phyloP scores from a whole-genome alignment of 164 flowering plant genomes.

The Stephania japonica region DNA sequence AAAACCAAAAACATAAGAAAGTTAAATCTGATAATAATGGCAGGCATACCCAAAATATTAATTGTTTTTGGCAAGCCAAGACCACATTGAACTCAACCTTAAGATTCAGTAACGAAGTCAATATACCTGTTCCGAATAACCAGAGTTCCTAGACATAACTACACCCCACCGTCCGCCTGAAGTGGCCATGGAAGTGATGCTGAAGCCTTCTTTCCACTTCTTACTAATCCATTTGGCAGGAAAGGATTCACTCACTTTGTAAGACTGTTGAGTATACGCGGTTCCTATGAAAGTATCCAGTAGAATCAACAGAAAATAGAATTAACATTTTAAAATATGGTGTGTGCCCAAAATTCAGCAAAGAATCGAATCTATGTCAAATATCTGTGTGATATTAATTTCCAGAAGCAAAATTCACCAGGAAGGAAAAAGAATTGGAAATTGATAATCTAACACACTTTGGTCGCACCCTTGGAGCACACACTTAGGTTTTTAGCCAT shows the following conservation, averaged over 20 bases:
- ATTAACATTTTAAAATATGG: background rate
- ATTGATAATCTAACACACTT: too few relatives aligned
- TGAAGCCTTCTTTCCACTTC: conserved; percentile 92
- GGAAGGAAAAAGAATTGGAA: too few relatives aligned
- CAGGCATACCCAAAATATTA: background rate
- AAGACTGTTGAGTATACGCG: conserved; percentile 73
- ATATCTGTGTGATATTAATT: background rate
- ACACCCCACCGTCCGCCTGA: conserved; percentile 88
- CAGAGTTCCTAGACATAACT: conserved; percentile 83
- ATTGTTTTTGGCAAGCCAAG: background rate
- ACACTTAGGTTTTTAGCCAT: too few relatives aligned
- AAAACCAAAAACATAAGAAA: background rate
- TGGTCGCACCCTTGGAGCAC: too few relatives aligned
- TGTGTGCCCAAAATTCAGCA: background rate
- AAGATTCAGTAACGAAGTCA: background rate
- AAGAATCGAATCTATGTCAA: background rate
- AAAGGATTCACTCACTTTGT: conserved; percentile 84
- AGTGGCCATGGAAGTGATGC: conserved; percentile 86
- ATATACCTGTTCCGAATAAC: conserved; percentile 72
- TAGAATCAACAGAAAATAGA: conserved; percentile 2
- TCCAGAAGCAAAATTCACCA: background rate
- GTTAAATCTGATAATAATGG: background rate
- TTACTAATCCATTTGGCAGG: conserved; percentile 89
- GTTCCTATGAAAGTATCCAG: conserved; percentile 43
- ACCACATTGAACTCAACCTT: background rate